Conservation (phyloP, 2,329 filamentous ascomycete genomes). For the Arthrobotrys conoides region DNA sequence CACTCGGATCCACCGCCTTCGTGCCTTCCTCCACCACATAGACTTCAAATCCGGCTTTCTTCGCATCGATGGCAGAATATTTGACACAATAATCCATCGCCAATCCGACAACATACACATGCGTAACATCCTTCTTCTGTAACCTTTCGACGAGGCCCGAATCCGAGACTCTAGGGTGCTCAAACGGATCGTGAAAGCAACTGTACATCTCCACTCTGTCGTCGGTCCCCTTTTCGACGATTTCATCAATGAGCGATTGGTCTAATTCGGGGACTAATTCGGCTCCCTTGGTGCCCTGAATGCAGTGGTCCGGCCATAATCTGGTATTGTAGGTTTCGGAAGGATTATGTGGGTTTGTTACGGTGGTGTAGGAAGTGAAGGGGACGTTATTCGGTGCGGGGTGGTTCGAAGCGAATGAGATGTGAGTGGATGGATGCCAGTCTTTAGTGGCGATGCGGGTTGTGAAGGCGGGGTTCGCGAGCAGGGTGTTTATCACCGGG, state of each 20-base stretch:
- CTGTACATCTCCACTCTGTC: conserved; percentile 90
- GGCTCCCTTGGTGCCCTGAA: conserved; percentile 80
- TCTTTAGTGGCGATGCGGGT: conserved; percentile 90
- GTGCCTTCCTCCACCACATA: conserved; percentile 85
- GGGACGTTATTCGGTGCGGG: conserved; percentile 74
- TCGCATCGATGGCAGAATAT: conserved; percentile 83
- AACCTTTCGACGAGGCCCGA: conserved; percentile 76
- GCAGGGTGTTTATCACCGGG: conserved; percentile 79
- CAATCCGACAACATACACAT: conserved; percentile 88
- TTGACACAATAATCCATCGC: conserved; percentile 93
- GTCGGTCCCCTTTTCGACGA: conserved; percentile 84
- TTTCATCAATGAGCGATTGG: conserved; percentile 72
- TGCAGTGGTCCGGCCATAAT: conserved; percentile 93
- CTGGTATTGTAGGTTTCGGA: conserved; percentile 75
- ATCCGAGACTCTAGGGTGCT: conserved; percentile 73
- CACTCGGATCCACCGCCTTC: conserved; percentile 76
- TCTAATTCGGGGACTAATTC: conserved; percentile 81
- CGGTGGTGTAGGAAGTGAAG: conserved; percentile 76
- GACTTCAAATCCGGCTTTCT: conserved; percentile 80
- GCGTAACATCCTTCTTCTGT: conserved; percentile 74
- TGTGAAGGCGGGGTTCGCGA: conserved; percentile 77
- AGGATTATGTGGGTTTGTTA: conserved; percentile 77
- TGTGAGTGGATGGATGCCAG: conserved; percentile 85
- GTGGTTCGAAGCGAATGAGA: conserved; percentile 92
- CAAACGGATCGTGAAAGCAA: conserved; percentile 87